Percentiles rank a stretch among this genome's conserved stretches.
Conservation (phyloP, 2,329 filamentous ascomycete genomes). For the Tolypocladium tropicale region DNA sequence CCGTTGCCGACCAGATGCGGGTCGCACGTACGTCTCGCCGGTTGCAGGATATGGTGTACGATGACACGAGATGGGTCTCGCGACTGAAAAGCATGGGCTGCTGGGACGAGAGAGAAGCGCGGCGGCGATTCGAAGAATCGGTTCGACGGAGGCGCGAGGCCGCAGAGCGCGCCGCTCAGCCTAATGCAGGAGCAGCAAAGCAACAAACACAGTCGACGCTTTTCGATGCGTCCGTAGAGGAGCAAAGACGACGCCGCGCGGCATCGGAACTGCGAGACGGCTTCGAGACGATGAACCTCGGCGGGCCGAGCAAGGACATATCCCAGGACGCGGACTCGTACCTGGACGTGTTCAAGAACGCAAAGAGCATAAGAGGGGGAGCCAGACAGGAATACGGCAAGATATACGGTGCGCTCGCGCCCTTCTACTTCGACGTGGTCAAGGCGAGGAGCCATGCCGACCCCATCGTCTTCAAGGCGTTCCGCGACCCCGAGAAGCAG, state of each 20-base stretch:
- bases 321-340: slow-evolving; percentile 52
- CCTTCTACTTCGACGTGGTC: slow-evolving; percentile 79
- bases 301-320: slow-evolving; percentile 29
- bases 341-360: slow-evolving; percentile 58
- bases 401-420: slow-evolving; percentile 77
- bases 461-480: slow-evolving; percentile 76
- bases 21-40: slow-evolving; percentile 77
- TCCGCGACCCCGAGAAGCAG: slow-evolving; percentile 80
- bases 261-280: slow-evolving; percentile 43
- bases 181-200: slow-evolving; percentile 10
- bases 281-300: slow-evolving; percentile 66
- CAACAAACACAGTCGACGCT: slow-evolving; percentile 38
- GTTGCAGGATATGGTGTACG: slow-evolving; percentile 96
- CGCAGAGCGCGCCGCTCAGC: slow-evolving; percentile 12
- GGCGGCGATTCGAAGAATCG: slow-evolving; percentile 67
- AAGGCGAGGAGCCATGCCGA: slow-evolving; percentile 64
- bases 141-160: slow-evolving; percentile 52
- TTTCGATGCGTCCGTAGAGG: slow-evolving; percentile 64
- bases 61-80: slow-evolving; percentile 91
- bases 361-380: slow-evolving; percentile 70
- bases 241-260: slow-evolving; percentile 40
- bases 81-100: slow-evolving; percentile 77
- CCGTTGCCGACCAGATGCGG: slow-evolving; percentile 72
- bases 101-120: slow-evolving; percentile 85
- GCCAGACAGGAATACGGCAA: slow-evolving; percentile 87